These are phyloP conservation scores for Rubia balearica DNA, from an alignment of 305 asterid species.

Conservation along the genomic window DNA sequence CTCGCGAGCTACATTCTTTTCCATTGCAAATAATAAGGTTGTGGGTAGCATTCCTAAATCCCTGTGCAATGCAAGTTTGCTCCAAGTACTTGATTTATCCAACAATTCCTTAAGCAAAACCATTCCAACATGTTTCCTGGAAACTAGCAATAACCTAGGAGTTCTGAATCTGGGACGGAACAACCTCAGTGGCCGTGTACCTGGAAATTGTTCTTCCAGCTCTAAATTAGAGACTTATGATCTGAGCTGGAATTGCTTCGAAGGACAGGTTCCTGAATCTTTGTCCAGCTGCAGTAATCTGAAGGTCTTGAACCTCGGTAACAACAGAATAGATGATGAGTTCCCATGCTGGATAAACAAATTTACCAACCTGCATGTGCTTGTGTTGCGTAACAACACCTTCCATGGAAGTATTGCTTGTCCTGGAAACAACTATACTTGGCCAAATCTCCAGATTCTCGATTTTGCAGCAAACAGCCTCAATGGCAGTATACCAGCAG, in stretches of 20 bases:
- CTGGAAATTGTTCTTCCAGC: slow-evolving; percentile 7
- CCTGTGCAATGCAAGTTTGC: slow-evolving; percentile 34
- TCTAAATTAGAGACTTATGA: slow-evolving; percentile 23
- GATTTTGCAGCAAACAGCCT: slow-evolving; percentile 8
- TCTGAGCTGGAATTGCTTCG: slow-evolving; percentile 25
- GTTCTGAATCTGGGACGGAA: slow-evolving; percentile 30
- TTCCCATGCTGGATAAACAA: slow-evolving; percentile 10
- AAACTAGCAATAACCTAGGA: slow-evolving; percentile 6
- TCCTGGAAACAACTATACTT: slow-evolving; percentile 6
- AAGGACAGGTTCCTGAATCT: slow-evolving; percentile 17
- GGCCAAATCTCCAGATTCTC: slow-evolving; percentile 8
- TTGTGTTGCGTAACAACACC: slow-evolving; percentile 6
- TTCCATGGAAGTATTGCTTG: neutral
- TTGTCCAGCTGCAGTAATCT: slow-evolving; percentile 6
- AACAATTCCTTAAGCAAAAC: slow-evolving; percentile 20
- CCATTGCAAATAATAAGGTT: slow-evolving; percentile 43
- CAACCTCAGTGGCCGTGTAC: slow-evolving; percentile 26
- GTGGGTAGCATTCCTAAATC: slow-evolving; percentile 44
- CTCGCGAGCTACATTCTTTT: slow-evolving; percentile 23
- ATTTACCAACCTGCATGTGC: neutral
- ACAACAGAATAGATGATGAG: neutral
- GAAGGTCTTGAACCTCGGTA: neutral
- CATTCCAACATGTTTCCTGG: slow-evolving; percentile 29
- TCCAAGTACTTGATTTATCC: slow-evolving; percentile 60
- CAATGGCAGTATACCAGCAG: slow-evolving; percentile 3